Conservation (phyloP, 1,284 basidiomycete species). For the Cryptococcus jaspeensis region DNA sequence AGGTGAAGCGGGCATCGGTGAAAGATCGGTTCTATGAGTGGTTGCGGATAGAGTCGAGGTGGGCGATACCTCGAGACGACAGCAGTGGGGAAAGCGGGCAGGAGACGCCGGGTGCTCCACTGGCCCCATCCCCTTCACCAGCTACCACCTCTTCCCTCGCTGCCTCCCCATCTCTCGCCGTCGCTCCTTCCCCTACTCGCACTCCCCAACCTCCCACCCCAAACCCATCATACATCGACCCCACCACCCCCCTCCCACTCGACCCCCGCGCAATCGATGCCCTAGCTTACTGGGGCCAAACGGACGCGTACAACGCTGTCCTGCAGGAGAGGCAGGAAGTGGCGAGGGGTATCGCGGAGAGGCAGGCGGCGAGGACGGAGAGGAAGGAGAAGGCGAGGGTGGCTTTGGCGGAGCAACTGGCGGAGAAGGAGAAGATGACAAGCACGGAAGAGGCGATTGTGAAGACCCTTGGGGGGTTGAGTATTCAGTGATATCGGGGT, state of each 20-base stretch:
- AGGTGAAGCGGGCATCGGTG: conserved; percentile 4
- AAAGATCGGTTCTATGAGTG: conserved; percentile 14
- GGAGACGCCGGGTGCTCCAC: too few relatives aligned
- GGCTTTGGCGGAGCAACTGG: neutral
- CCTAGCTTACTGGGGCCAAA: conserved; percentile 26
- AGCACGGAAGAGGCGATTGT: conserved; percentile 2
- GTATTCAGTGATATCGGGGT: neutral
- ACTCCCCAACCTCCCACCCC: neutral
- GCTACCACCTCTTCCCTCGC: neutral
- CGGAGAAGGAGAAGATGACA: neutral
- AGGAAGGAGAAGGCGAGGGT: conserved; percentile 1
- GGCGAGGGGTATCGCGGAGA: conserved; percentile 13
- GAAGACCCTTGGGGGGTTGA: neutral
- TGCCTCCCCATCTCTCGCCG: neutral
- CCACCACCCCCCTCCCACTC: conserved; percentile 17
- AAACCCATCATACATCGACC: conserved; percentile 10
- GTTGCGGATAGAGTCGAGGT: conserved; percentile 8
- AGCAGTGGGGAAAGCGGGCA: neutral
- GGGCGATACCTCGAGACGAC: conserved; percentile 3
- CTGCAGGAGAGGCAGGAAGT: conserved; percentile 13
- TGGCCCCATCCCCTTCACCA: neutral
- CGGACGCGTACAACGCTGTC: conserved; percentile 13
- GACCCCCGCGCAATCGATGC: conserved; percentile 9
- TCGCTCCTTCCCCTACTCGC: neutral
- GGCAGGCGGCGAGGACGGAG: conserved; percentile 11